Evolutionary conservation across 257 asterid species (phyloP).

Genomic region (Nyctanthes arbortristis): DNA sequence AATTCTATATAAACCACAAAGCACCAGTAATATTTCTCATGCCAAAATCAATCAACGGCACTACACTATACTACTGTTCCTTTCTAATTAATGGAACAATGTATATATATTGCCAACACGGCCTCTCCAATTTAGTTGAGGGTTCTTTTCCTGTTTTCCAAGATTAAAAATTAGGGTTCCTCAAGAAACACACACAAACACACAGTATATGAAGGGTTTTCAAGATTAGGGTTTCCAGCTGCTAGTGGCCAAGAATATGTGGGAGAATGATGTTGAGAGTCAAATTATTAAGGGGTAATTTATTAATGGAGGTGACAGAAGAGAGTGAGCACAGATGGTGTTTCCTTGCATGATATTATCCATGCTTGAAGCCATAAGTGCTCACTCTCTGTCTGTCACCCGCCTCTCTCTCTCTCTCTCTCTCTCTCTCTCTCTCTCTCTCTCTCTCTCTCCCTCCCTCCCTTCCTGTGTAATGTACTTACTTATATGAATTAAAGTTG

Average conservation of each 20-base stretch:
- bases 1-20: not conserved
- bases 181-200: no score
- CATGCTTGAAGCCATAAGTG: conserved; percentile 35
- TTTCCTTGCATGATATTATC: conserved; percentile 28
- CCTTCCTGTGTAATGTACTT: no score
- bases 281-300: not conserved
- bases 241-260: not conserved
- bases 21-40: not conserved
- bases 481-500: no score
- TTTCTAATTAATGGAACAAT: conserved; percentile 3
- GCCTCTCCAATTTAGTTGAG: no score
- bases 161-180: not conserved
- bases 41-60: not conserved
- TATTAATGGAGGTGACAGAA: conserved; percentile 39
- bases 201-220: not conserved
- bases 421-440: no score
- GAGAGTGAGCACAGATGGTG: conserved; percentile 42
- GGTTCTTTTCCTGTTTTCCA: not conserved
- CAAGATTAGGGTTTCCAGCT: not conserved
- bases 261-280: not conserved
- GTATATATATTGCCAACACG: no score
- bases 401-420: conserved; percentile 13
- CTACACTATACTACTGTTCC: no score
- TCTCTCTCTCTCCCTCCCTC: no score
- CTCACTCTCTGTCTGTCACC: conserved; percentile 37